These are phyloP conservation scores for Vanrija humicola DNA, from an alignment of 1,284 basidiomycete genomes.

Conservation along the genomic window DNA sequence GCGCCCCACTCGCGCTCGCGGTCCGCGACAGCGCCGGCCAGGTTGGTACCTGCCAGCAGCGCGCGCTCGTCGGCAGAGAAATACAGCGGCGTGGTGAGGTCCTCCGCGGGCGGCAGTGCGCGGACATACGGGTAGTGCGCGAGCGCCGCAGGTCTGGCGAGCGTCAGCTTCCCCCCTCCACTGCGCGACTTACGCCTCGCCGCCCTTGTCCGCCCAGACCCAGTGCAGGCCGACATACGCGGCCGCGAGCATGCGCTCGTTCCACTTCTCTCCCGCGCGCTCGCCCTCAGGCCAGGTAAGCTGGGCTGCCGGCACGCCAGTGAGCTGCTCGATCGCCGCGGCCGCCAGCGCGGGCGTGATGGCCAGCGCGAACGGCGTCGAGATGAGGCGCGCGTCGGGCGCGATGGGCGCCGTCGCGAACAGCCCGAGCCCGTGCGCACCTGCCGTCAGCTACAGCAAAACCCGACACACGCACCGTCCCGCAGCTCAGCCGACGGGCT, in stretches of 20 bases:
- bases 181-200: constrained; percentile 17
- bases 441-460: not conserved
- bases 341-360: constrained; percentile 60
- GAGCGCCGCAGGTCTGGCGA: constrained; percentile 40
- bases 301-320: constrained; percentile 16
- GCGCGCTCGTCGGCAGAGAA: constrained; percentile 63
- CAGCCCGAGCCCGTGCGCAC: constrained; percentile 56
- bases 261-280: constrained; percentile 52
- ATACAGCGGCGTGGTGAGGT: constrained; percentile 70
- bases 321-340: constrained; percentile 51
- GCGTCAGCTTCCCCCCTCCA: constrained; percentile 14
- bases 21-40: constrained; percentile 67
- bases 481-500: constrained; percentile 16
- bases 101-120: constrained; percentile 58
- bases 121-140: constrained; percentile 59
- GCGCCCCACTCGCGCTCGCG: constrained; percentile 58
- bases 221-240: constrained; percentile 69
- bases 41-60: constrained; percentile 67
- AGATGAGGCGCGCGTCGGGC: constrained; percentile 59
- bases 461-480: constrained; percentile 43
- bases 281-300: constrained; percentile 25
- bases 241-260: constrained; percentile 66
- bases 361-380: constrained; percentile 68
- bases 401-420: constrained; percentile 55
- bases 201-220: constrained; percentile 48